Conservation (phyloP, 2,329 filamentous ascomycete species). For the Fusarium domesticum region DNA sequence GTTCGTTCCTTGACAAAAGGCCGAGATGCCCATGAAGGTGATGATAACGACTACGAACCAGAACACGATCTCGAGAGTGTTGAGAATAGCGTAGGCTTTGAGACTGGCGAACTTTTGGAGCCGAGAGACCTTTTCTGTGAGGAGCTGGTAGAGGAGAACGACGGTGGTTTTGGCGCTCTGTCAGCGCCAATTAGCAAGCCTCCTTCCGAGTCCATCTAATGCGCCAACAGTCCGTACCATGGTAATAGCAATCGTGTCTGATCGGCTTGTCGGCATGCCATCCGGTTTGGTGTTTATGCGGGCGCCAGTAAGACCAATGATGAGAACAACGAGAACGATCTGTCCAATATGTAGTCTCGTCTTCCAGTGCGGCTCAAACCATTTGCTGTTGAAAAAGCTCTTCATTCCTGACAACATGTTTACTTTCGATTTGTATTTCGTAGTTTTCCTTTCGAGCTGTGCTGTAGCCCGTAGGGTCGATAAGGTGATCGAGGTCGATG, state of each 20-base stretch:
- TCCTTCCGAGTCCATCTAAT: fast-evolving
- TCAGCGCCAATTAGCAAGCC: not conserved
- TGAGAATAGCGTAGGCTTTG: slow-evolving; percentile 24
- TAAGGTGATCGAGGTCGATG: no score
- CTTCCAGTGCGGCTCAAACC: slow-evolving; percentile 15
- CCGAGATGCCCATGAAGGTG: slow-evolving; percentile 13
- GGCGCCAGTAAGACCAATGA: slow-evolving; percentile 13
- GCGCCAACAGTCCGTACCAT: slow-evolving; percentile 2
- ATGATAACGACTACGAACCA: slow-evolving; percentile 28
- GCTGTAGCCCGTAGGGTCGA: no score
- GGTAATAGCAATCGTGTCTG: slow-evolving; percentile 19
- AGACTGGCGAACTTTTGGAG: slow-evolving; percentile 22
- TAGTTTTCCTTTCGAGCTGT: no score
- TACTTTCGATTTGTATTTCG: not conserved
- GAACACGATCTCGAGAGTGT: slow-evolving; percentile 26
- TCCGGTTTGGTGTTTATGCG: slow-evolving; percentile 11
- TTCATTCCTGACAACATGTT: not conserved
- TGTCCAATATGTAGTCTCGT: slow-evolving; percentile 9
- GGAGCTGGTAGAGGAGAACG: slow-evolving; percentile 15
- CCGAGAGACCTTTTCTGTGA: slow-evolving; percentile 28
- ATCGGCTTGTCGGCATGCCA: slow-evolving; percentile 8
- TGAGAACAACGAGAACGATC: slow-evolving; percentile 1
- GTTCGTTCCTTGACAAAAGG: slow-evolving; percentile 11
- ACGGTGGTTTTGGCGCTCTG: slow-evolving; percentile 11
- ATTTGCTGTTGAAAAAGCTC: slow-evolving; percentile 11